Evolutionary conservation across 1,139 yeast species (phyloP).

Genomic region (Casaregolazyma suthepensis): DNA sequence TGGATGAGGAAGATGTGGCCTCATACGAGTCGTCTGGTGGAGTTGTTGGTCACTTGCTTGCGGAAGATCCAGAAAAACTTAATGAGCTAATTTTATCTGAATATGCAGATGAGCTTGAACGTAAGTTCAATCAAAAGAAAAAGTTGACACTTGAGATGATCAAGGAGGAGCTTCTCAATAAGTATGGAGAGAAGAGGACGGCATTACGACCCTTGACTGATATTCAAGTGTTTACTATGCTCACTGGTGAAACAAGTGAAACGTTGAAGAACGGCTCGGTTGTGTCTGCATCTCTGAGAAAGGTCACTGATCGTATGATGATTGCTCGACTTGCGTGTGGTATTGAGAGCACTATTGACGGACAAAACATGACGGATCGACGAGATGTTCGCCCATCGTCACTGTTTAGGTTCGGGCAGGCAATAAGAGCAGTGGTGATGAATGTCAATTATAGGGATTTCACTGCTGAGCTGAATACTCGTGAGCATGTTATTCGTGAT

Average conservation of each 20-base stretch:
- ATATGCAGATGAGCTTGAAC: constrained; percentile 86
- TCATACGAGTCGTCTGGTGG: constrained; percentile 76
- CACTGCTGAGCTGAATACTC: constrained; percentile 65
- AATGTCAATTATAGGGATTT: constrained; percentile 67
- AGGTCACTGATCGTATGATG: constrained; percentile 43
- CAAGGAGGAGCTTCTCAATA: constrained; percentile 79
- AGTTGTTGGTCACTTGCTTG: constrained; percentile 71
- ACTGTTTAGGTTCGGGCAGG: constrained; percentile 61
- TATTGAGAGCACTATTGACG: constrained; percentile 62
- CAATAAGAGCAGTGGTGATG: constrained; percentile 74
- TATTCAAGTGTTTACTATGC: constrained; percentile 74
- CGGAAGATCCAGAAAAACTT: constrained; percentile 78
- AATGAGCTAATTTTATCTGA: constrained; percentile 86
- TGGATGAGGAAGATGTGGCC: constrained; percentile 89
- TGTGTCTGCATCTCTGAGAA: constrained; percentile 67
- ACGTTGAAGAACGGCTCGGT: constrained; percentile 65
- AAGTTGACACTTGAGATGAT: constrained; percentile 81
- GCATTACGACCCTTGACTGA: constrained; percentile 62
- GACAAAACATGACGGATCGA: constrained; percentile 59
- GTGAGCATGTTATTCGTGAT: constrained; percentile 57
- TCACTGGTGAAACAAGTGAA: constrained; percentile 79
- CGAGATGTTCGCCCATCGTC: constrained; percentile 41
- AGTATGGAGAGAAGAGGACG: constrained; percentile 78
- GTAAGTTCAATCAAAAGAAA: constrained; percentile 68
- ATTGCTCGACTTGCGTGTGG: constrained; percentile 69